phyloP scores from a whole-genome alignment of 805 yeast genomes.

The Candida tibetensis region DNA sequence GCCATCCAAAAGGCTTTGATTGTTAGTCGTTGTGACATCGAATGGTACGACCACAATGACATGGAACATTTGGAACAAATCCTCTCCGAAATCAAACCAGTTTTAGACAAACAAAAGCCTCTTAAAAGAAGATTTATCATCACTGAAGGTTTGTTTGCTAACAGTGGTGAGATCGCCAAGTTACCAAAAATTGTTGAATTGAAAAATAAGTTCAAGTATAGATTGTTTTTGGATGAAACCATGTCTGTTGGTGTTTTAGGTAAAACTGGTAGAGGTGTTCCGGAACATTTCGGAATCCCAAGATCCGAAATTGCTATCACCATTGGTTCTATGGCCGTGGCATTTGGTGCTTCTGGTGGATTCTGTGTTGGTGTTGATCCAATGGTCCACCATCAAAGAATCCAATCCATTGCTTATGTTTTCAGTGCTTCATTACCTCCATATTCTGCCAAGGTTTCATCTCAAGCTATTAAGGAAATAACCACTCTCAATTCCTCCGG shows the following conservation, averaged over 20 bases:
- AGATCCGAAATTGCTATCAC: slow-evolving; percentile 80
- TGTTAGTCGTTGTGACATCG: slow-evolving; percentile 82
- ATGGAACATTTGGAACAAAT: slow-evolving; percentile 74
- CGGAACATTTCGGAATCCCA: slow-evolving; percentile 68
- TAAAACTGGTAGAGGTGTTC: slow-evolving; percentile 75
- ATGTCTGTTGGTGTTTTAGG: slow-evolving; percentile 87
- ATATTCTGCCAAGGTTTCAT: slow-evolving; percentile 68
- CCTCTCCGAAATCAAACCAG: slow-evolving; percentile 57
- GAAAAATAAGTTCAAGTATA: slow-evolving; percentile 77
- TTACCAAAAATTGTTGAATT: slow-evolving; percentile 66
- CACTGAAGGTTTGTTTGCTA: slow-evolving; percentile 86
- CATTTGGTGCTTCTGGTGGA: slow-evolving; percentile 88
- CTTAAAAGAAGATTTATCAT: slow-evolving; percentile 86
- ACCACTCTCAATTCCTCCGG: slow-evolving; percentile 32
- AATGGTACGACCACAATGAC: slow-evolving; percentile 85
- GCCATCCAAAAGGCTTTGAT: slow-evolving; percentile 85
- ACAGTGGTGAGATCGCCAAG: slow-evolving; percentile 75
- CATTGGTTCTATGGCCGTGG: slow-evolving; percentile 77
- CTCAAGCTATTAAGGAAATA: slow-evolving; percentile 52
- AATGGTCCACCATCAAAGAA: slow-evolving; percentile 89
- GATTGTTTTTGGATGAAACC: slow-evolving; percentile 85
- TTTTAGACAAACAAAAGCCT: slow-evolving; percentile 63
- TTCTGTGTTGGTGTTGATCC: slow-evolving; percentile 83
- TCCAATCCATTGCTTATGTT: slow-evolving; percentile 85
- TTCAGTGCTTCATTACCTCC: slow-evolving; percentile 96